A percentile compares a stretch with the other conserved stretches of the same genome.
Evolutionary conservation across 768 basidiomycete species (phyloP).

Genomic region (Asterophora parasitica): DNA sequence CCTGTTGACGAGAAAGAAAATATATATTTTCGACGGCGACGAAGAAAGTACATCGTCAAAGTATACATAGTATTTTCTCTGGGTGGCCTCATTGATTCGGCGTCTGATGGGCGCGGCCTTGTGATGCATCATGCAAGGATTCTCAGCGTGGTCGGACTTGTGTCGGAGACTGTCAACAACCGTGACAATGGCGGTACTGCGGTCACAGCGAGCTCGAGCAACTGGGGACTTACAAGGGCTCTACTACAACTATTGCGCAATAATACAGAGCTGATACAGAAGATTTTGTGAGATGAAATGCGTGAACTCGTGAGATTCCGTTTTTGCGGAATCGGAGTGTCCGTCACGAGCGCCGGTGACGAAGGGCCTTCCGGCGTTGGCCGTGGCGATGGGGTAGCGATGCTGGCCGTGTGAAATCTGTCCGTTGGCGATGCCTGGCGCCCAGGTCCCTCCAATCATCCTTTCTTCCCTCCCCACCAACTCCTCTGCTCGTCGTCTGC

Average conservation of each 20-base stretch:
- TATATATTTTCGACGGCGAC: constrained; percentile 9
- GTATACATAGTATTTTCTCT: not conserved
- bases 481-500: constrained; percentile 24
- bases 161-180: constrained; percentile 4
- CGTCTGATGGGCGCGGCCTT: constrained; percentile 14
- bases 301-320: not conserved
- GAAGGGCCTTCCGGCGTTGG: constrained; percentile 54
- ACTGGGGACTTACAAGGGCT: not conserved
- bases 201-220: constrained; percentile 3
- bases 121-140: constrained; percentile 7
- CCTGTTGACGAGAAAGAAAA: not conserved
- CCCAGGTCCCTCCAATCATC: constrained; percentile 40
- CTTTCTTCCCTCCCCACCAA: constrained; percentile 34
- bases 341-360: constrained; percentile 55
- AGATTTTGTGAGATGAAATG: constrained; percentile 10
- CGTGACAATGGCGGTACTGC: constrained; percentile 11
- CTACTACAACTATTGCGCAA: not conserved
- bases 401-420: constrained; percentile 52
- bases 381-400: constrained; percentile 56
- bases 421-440: constrained; percentile 52
- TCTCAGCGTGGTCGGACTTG: constrained; percentile 7
- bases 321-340: constrained; percentile 36
- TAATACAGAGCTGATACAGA: not conserved
- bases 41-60: too few species aligned
- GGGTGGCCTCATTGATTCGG: constrained; percentile 5